Evolutionary conservation across 148 eudicot genomes (phyloP).

Genomic region (Persicaria maculosa): DNA sequence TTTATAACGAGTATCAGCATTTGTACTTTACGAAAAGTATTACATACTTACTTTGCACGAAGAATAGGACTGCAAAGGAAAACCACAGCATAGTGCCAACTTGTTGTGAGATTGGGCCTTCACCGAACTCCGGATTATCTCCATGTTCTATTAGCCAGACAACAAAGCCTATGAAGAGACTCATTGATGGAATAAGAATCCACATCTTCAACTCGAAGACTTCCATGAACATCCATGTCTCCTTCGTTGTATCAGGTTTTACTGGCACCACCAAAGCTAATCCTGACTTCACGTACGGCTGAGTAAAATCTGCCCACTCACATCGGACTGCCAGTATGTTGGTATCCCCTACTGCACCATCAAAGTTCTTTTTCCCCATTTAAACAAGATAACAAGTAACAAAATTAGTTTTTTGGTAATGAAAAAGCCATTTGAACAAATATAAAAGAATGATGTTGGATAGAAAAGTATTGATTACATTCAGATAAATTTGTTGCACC

Average conservation of each 20-base stretch:
- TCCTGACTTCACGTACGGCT: slow-evolving; percentile 18
- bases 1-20: too few relatives aligned
- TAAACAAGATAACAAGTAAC: neutral
- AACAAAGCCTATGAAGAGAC: slow-evolving; percentile 22
- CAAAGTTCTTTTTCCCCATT: neutral
- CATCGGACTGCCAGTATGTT: slow-evolving; percentile 4
- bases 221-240: slow-evolving; percentile 19
- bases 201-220: slow-evolving; percentile 30
- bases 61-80: slow-evolving; percentile 25
- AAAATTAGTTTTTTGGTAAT: too few relatives aligned
- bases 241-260: slow-evolving; percentile 10
- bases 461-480: neutral
- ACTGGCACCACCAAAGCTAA: slow-evolving; percentile 13
- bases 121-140: slow-evolving; percentile 12
- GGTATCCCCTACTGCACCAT: slow-evolving; percentile 12
- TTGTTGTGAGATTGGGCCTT: slow-evolving; percentile 13
- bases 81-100: slow-evolving; percentile 26
- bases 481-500: slow-evolving; percentile 6
- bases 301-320: slow-evolving; percentile 21
- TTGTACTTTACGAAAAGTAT: slow-evolving; percentile 14
- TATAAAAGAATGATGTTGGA: too few relatives aligned
- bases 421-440: too few relatives aligned
- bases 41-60: too few relatives aligned
- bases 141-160: slow-evolving; percentile 29
- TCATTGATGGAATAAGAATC: slow-evolving; percentile 24